A percentile compares a stretch with the other conserved stretches of the same genome.
These are phyloP conservation scores for Moricandia arvensis DNA, from an alignment of 345 rosid genomes.

Conservation along the genomic window DNA sequence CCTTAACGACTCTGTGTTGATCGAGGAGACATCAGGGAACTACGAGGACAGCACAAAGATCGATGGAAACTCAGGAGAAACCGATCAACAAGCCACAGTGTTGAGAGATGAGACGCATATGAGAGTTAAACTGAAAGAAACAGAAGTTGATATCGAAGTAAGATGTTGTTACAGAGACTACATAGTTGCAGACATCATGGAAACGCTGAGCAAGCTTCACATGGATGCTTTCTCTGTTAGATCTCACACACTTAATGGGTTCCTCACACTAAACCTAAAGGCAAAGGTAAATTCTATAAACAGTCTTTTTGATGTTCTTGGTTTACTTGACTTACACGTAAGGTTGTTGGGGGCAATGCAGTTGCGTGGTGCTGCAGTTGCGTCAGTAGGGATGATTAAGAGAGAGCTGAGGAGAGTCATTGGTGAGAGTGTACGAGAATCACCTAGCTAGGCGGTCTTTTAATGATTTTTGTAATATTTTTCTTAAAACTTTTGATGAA, in stretches of 20 bases:
- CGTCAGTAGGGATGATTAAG: slow-evolving; percentile 64
- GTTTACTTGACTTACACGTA: background rate
- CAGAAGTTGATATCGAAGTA: slow-evolving; percentile 62
- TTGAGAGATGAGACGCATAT: slow-evolving; percentile 44
- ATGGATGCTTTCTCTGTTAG: slow-evolving; percentile 66
- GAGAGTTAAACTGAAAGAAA: slow-evolving; percentile 33
- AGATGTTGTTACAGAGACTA: slow-evolving; percentile 66
- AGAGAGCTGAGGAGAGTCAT: slow-evolving; percentile 60
- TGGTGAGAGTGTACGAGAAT: slow-evolving; percentile 34
- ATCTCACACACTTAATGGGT: slow-evolving; percentile 60
- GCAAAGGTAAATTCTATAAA: slow-evolving; percentile 54
- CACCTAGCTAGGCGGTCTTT: background rate
- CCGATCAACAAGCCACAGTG: slow-evolving; percentile 33
- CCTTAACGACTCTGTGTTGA: slow-evolving; percentile 37
- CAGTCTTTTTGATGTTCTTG: background rate
- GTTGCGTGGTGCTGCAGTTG: slow-evolving; percentile 66
- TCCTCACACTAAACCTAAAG: slow-evolving; percentile 54
- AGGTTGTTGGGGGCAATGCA: slow-evolving; percentile 26
- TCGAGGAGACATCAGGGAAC: slow-evolving; percentile 73
- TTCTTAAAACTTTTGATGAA: slow-evolving; percentile 2
- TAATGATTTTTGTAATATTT: background rate
- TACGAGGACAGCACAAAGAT: slow-evolving; percentile 42
- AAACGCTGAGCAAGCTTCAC: slow-evolving; percentile 66
- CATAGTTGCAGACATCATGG: slow-evolving; percentile 74
- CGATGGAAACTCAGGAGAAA: slow-evolving; percentile 55